A percentile compares a stretch with the other conserved stretches of the same genome.
phyloP scores from a whole-genome alignment of 495 filamentous ascomycete genomes.

The Neurospora sp. region DNA sequence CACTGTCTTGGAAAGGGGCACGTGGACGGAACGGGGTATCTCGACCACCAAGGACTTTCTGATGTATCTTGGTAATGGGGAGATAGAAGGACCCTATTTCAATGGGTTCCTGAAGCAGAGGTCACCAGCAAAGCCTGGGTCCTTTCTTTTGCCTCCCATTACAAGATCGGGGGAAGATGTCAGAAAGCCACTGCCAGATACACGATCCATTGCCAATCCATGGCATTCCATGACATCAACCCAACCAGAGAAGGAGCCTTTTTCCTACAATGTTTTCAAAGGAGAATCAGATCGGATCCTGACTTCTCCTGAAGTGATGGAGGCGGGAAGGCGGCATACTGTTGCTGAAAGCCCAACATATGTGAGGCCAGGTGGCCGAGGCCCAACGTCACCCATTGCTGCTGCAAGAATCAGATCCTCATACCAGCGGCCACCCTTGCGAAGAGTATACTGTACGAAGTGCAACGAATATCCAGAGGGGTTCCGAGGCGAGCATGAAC shows the following conservation, averaged over 20 bases:
- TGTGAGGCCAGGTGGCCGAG: slow-evolving; percentile 24
- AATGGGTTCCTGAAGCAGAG: slow-evolving; percentile 36
- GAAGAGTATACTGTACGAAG: slow-evolving; percentile 65
- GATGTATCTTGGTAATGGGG: slow-evolving; percentile 33
- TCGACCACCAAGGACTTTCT: slow-evolving; percentile 34
- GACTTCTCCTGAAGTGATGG: slow-evolving; percentile 22
- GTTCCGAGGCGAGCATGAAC: slow-evolving; percentile 90
- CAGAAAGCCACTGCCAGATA: slow-evolving; percentile 34
- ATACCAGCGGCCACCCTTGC: slow-evolving; percentile 66
- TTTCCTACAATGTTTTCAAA: slow-evolving; percentile 15
- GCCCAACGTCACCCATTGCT: slow-evolving; percentile 28
- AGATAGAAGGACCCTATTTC: slow-evolving; percentile 28
- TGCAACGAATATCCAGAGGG: slow-evolving; percentile 79
- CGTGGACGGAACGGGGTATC: slow-evolving; percentile 35
- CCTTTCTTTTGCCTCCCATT: slow-evolving; percentile 23
- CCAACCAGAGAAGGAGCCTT: slow-evolving; percentile 19
- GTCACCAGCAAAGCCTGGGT: slow-evolving; percentile 20
- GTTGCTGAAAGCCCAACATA: slow-evolving; percentile 37
- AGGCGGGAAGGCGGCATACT: slow-evolving; percentile 34
- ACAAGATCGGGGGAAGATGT: slow-evolving; percentile 20
- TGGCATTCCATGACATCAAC: slow-evolving; percentile 17
- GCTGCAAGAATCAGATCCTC: slow-evolving; percentile 53
- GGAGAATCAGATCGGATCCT: slow-evolving; percentile 23
- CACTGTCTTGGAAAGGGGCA: slow-evolving; percentile 25
- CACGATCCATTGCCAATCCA: slow-evolving; percentile 27